Percentiles rank a stretch among this genome's conserved stretches.
Evolutionary conservation across 1,284 basidiomycete species (phyloP).

Genomic region (Stereum hirsutum): DNA sequence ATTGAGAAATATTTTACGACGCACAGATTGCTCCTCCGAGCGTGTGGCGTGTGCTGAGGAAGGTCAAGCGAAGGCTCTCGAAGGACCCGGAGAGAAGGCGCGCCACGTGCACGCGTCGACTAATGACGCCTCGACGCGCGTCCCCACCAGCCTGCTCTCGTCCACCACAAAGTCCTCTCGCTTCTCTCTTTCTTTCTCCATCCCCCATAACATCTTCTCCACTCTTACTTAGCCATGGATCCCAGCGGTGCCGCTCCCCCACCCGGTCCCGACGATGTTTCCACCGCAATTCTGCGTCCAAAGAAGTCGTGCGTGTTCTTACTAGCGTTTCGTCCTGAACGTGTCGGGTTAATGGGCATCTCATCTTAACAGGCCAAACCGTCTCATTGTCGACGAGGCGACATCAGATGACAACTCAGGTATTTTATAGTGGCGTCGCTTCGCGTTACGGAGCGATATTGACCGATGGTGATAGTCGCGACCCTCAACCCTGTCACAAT

Average conservation of each 20-base stretch:
- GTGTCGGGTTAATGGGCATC: too few species aligned
- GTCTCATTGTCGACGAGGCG: slow-evolving; percentile 90
- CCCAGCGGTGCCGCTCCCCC: slow-evolving; percentile 71
- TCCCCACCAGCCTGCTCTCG: too few species aligned
- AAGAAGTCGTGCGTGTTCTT: slow-evolving; percentile 84
- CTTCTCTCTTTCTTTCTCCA: not conserved
- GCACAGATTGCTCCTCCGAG: too few species aligned
- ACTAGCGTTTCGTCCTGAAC: not conserved
- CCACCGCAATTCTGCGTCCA: slow-evolving; percentile 89
- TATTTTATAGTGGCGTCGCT: slow-evolving; percentile 21
- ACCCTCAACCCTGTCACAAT: slow-evolving; percentile 95
- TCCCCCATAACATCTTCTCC: slow-evolving; percentile 14
- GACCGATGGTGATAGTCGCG: slow-evolving; percentile 47
- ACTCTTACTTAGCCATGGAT: slow-evolving; percentile 44
- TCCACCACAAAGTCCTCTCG: slow-evolving; percentile 7
- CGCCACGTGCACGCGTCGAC: too few species aligned
- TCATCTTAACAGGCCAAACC: slow-evolving; percentile 82
- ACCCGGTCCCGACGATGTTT: slow-evolving; percentile 73
- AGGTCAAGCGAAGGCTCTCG: too few species aligned
- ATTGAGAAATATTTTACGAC: too few species aligned
- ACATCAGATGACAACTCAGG: slow-evolving; percentile 90
- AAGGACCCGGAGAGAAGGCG: too few species aligned
- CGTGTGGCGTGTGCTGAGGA: too few species aligned
- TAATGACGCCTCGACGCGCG: too few species aligned
- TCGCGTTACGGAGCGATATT: not conserved